phyloP scores from a whole-genome alignment of 106 monocot genomes.

The Dendrobium officinale region DNA sequence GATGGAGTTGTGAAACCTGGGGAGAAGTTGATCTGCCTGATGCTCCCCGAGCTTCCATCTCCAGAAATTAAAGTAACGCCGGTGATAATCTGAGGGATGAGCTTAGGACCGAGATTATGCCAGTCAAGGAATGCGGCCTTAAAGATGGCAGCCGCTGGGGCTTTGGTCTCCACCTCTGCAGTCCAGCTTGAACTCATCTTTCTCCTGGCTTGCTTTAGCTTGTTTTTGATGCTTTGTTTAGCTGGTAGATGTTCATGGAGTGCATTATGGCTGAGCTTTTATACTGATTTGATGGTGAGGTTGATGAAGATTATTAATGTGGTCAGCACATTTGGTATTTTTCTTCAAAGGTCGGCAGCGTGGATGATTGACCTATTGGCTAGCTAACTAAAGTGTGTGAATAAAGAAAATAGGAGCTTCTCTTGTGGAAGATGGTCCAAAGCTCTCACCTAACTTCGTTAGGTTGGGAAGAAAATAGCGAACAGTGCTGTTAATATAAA shows the following conservation, averaged over 20 bases:
- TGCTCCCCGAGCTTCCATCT: slow-evolving; percentile 19
- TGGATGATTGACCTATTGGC: background rate
- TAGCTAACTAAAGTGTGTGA: background rate
- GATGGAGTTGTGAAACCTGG: slow-evolving; percentile 6
- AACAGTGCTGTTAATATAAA: too few species aligned
- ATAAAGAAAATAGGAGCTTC: too few species aligned
- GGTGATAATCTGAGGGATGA: slow-evolving; percentile 19
- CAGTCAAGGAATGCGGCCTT: slow-evolving; percentile 27
- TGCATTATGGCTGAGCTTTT: background rate
- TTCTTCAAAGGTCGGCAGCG: background rate
- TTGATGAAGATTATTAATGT: too few species aligned
- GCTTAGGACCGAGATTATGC: slow-evolving; percentile 42
- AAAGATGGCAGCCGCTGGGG: slow-evolving; percentile 26
- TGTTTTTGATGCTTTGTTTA: background rate
- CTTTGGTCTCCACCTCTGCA: slow-evolving; percentile 23
- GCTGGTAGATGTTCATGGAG: background rate
- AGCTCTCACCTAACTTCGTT: too few species aligned
- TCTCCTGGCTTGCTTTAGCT: too few species aligned
- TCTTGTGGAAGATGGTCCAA: too few species aligned
- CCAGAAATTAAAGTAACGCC: slow-evolving; percentile 6
- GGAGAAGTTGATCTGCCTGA: slow-evolving; percentile 32
- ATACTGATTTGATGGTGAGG: background rate
- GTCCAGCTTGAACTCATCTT: slow-evolving; percentile 1
- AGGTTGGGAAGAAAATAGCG: too few species aligned
- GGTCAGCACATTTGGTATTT: too few species aligned